phyloP scores from a whole-genome alignment of 2,329 filamentous ascomycete genomes.

The Talaromyces funiculosus region DNA sequence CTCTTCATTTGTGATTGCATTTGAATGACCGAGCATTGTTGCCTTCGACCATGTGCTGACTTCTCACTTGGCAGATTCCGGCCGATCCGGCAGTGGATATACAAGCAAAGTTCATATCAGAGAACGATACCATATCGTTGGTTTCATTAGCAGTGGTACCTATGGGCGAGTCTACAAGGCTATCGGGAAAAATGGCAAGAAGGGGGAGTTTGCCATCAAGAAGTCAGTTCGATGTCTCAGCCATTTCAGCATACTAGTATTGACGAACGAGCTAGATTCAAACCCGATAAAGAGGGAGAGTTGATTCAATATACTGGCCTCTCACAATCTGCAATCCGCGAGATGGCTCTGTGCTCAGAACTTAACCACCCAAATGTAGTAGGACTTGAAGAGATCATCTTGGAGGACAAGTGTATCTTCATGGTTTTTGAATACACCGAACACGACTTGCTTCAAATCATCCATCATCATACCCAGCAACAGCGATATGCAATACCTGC shows the following conservation, averaged over 20 bases:
- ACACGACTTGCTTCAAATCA: constrained; percentile 94
- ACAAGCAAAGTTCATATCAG: constrained; percentile 76
- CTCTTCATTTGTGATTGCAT: constrained; percentile 12
- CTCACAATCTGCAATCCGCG: constrained; percentile 91
- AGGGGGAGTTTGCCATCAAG: constrained; percentile 93
- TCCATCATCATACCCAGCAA: constrained; percentile 92
- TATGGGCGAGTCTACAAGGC: constrained; percentile 99
- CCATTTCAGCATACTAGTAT: not conserved
- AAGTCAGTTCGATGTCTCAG: constrained; percentile 54
- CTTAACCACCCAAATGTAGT: constrained; percentile 85
- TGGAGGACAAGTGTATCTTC: constrained; percentile 98
- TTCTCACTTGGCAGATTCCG: constrained; percentile 25
- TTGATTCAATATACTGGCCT: constrained; percentile 92
- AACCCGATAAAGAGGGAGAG: constrained; percentile 97
- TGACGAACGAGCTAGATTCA: constrained; percentile 54
- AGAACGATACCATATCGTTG: constrained; percentile 92
- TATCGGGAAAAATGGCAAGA: constrained; percentile 63
- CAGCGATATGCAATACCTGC: constrained; percentile 83
- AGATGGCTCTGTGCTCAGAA: constrained; percentile 96
- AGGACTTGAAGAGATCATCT: constrained; percentile 84
- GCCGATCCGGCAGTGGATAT: constrained; percentile 47
- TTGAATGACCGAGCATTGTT: constrained; percentile 13
- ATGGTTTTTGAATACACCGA: constrained; percentile 99
- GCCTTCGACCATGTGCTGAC: constrained; percentile 22
- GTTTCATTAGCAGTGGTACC: constrained; percentile 96